Conservation (phyloP, 2,329 filamentous ascomycete species). For the Grosmannia serpens region DNA sequence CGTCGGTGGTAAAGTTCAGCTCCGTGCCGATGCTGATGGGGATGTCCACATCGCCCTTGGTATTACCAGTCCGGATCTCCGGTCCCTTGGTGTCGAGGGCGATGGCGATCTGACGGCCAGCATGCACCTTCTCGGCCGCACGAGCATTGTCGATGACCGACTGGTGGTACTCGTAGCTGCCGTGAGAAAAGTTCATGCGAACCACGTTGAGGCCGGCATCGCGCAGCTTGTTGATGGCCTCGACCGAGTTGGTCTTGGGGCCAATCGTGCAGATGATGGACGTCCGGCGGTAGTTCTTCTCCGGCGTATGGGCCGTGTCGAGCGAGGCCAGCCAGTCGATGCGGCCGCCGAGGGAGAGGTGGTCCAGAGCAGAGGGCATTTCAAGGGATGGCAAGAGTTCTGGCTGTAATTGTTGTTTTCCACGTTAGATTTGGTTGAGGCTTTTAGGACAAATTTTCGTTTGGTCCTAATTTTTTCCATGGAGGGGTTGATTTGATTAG, state of each 20-base stretch:
- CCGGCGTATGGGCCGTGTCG: conserved; percentile 78
- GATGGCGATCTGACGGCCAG: conserved; percentile 85
- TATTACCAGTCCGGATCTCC: conserved; percentile 52
- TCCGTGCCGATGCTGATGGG: conserved; percentile 74
- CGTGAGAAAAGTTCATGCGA: conserved; percentile 99
- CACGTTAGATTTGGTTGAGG: not conserved
- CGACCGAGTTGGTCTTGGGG: conserved; percentile 95
- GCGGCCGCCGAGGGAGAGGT: conserved; percentile 66
- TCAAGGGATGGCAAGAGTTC: conserved; percentile 1
- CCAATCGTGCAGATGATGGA: conserved; percentile 99
- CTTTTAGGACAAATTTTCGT: not conserved
- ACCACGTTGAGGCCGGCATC: conserved; percentile 90
- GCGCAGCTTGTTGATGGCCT: conserved; percentile 93
- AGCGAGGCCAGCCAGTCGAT: conserved; percentile 58
- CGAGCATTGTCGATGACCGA: conserved; percentile 95
- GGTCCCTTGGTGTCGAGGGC: conserved; percentile 67
- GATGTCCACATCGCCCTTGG: conserved; percentile 66
- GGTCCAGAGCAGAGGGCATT: conserved; percentile 64
- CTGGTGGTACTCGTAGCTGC: conserved; percentile 83
- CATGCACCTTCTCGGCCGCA: conserved; percentile 65
- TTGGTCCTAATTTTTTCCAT: not conserved
- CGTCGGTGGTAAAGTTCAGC: conserved; percentile 95
- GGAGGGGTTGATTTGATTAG: not conserved
- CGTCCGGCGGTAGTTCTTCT: conserved; percentile 86
- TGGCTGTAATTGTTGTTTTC: not conserved